A percentile compares a stretch with the other conserved stretches of the same genome.
Evolutionary conservation across 305 asterid genomes (phyloP).

Genomic region (Solanum hybrid): DNA sequence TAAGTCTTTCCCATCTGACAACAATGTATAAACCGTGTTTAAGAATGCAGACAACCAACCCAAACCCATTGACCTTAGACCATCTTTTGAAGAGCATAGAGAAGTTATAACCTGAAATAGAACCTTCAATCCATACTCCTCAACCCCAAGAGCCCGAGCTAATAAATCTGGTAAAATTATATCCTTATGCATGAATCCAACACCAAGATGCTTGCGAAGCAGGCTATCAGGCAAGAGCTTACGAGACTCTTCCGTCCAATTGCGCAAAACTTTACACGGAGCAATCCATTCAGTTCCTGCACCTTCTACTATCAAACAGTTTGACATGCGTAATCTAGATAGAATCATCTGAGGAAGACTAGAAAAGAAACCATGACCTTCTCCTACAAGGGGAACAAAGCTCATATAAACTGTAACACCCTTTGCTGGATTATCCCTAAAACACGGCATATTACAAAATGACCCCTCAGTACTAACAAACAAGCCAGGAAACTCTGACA

Average conservation of each 20-base stretch:
- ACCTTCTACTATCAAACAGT: slow-evolving; percentile 71
- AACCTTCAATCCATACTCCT: slow-evolving; percentile 75
- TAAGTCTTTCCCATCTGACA: slow-evolving; percentile 21
- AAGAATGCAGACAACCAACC: slow-evolving; percentile 77
- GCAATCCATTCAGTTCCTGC: slow-evolving; percentile 57
- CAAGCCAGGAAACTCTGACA: slow-evolving; percentile 78
- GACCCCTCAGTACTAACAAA: slow-evolving; percentile 64
- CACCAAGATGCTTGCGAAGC: slow-evolving; percentile 75
- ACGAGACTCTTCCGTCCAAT: slow-evolving; percentile 74
- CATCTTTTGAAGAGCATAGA: slow-evolving; percentile 42
- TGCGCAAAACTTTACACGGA: slow-evolving; percentile 78
- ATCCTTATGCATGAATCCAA: slow-evolving; percentile 72
- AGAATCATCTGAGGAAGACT: slow-evolving; percentile 73
- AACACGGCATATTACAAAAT: slow-evolving; percentile 83
- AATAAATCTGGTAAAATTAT: slow-evolving; percentile 65
- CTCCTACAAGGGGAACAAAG: slow-evolving; percentile 48
- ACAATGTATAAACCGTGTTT: slow-evolving; percentile 46
- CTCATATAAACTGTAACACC: slow-evolving; percentile 77
- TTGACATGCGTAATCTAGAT: slow-evolving; percentile 66
- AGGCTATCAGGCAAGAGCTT: slow-evolving; percentile 56
- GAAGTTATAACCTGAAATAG: slow-evolving; percentile 50
- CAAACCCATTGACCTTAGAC: slow-evolving; percentile 59
- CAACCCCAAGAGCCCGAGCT: slow-evolving; percentile 75
- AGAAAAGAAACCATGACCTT: slow-evolving; percentile 88
- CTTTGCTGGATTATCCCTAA: slow-evolving; percentile 47